A percentile compares a stretch with the other conserved stretches of the same genome.
Conservation (phyloP, 805 yeast genomes). For the Torulaspora quercuum region DNA sequence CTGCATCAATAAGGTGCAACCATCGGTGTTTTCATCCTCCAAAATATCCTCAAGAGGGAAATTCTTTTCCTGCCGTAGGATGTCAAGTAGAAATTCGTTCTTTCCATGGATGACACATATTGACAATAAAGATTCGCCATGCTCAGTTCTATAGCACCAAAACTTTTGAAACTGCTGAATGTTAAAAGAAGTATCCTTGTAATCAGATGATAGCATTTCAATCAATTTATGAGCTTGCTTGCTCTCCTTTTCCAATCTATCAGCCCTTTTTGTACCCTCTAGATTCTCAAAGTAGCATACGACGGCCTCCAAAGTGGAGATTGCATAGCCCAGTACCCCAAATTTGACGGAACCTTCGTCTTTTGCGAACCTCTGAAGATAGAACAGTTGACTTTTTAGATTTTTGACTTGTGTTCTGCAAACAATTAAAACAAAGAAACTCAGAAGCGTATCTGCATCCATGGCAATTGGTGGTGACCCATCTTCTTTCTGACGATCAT, state of each 20-base stretch:
- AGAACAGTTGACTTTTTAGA: slow-evolving; percentile 60
- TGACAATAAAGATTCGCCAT: slow-evolving; percentile 72
- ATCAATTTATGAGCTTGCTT: not conserved
- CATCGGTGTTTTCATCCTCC: slow-evolving; percentile 54
- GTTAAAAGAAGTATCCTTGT: slow-evolving; percentile 16
- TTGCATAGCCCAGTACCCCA: slow-evolving; percentile 70
- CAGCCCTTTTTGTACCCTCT: slow-evolving; percentile 6
- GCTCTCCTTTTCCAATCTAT: slow-evolving; percentile 6
- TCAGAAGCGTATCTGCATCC: slow-evolving; percentile 80
- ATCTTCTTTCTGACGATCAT: slow-evolving; percentile 18
- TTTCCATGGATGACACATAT: slow-evolving; percentile 53
- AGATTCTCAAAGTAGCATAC: slow-evolving; percentile 51
- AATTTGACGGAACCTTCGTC: slow-evolving; percentile 41
- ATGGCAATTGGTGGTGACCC: slow-evolving; percentile 36
- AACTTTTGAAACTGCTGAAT: slow-evolving; percentile 27
- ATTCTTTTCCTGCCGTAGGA: slow-evolving; percentile 47
- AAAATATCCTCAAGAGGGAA: slow-evolving; percentile 66
- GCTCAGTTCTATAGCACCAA: slow-evolving; percentile 42
- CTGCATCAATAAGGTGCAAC: slow-evolving; percentile 54
- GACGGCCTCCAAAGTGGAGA: slow-evolving; percentile 83
- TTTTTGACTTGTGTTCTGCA: slow-evolving; percentile 56
- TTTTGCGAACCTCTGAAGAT: slow-evolving; percentile 58
- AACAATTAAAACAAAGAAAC: slow-evolving; percentile 68
- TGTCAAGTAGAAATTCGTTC: slow-evolving; percentile 42
- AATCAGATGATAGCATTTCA: slow-evolving; percentile 5